Base-by-base conservation (phyloP, 2,329 filamentous ascomycete species). In the Ilyonectria robusta region DNA sequence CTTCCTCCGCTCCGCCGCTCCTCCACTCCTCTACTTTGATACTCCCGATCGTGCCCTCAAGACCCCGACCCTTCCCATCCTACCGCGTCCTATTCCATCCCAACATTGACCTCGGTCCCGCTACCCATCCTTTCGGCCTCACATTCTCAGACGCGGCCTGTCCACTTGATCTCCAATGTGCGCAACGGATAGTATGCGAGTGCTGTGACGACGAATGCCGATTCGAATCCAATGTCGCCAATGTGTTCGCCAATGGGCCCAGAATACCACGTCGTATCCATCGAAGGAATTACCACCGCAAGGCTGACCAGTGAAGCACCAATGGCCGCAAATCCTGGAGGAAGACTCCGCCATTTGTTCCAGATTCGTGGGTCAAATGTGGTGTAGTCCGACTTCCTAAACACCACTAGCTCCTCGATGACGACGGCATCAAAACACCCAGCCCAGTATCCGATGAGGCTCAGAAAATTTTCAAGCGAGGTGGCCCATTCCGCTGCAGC, bases 391-490 rank as follows among this genome's bases (percentile, higher is more conserved):
- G 79, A 76, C 29, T 75, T 73, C 4, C 84, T 81, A 69, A 86
- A 84, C 0, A 84, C 71, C 6, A 85, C 69, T n/a, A 84, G 74
- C 72, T 86, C 84, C 26, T 78, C 76, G 31, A 84, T 70, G 2
- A 85, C 63, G 10, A 84, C 76, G 3, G 79, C 82, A 29, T 84
- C 75, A 61, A 85, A 85, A 26, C 81, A 83, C 3, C 81, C 82
- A 1, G 78, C 79, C 84, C 84, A 85, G 70, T 85, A 85, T 42
- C 81, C 83, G 62, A 85, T 85, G 29, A 85, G 69, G 0, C 79
- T 76, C 8, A 85, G 72, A 50, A 85, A 84, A 62, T 85, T 84
- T 58, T 82, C 78, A 10, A 85, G 78, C 9, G 78, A 84, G 26
- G 76, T 69, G 54, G 81, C 81, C 74, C 84, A 85, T 53, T 81